Evolutionary conservation across 2,329 filamentous ascomycete genomes (phyloP).

Genomic region (Aspergillus unguis): DNA sequence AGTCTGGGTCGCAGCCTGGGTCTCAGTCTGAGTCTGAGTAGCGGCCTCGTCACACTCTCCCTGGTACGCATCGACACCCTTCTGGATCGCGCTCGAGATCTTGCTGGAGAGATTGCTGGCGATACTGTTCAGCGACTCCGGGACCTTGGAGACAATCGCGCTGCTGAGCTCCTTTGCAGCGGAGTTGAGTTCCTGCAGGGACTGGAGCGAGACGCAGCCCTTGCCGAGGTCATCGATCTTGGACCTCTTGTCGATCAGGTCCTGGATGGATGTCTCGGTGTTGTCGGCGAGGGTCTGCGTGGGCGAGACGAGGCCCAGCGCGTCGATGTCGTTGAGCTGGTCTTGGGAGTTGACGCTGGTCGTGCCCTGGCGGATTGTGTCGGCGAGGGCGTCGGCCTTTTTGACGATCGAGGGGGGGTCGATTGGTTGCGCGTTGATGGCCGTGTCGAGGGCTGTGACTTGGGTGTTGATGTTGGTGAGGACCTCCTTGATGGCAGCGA

Average conservation of each 20-base stretch:
- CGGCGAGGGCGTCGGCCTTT: constrained; percentile 10
- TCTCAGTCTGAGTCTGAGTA: neutral
- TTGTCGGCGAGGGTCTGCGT: constrained; percentile 14
- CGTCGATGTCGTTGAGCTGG: constrained; percentile 10
- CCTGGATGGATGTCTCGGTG: constrained; percentile 3
- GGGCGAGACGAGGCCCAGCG: constrained; percentile 13
- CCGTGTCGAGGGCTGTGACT: constrained; percentile 10
- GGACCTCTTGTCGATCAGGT: constrained; percentile 9
- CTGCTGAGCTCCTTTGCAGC: neutral
- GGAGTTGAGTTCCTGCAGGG: constrained; percentile 4
- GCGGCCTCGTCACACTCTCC: neutral
- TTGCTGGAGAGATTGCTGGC: constrained; percentile 21
- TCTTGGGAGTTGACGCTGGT: constrained; percentile 7
- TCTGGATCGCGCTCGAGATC: constrained; percentile 27
- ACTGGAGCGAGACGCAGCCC: neutral
- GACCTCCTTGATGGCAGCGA: constrained; percentile 12
- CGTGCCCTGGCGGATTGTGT: constrained; percentile 13
- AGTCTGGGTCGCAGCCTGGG: neutral
- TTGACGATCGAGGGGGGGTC: constrained; percentile 8
- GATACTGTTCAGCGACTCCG: constrained; percentile 13
- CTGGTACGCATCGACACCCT: constrained; percentile 22
- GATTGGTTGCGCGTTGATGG: neutral
- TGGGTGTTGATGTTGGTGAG: constrained; percentile 14
- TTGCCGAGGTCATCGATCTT: constrained; percentile 10
- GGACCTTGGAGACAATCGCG: constrained; percentile 7